Evolutionary conservation across 1,284 basidiomycete species (phyloP), one percentile per base, ranked within the genome.

Genomic region (Phlebopus sp.): DNA sequence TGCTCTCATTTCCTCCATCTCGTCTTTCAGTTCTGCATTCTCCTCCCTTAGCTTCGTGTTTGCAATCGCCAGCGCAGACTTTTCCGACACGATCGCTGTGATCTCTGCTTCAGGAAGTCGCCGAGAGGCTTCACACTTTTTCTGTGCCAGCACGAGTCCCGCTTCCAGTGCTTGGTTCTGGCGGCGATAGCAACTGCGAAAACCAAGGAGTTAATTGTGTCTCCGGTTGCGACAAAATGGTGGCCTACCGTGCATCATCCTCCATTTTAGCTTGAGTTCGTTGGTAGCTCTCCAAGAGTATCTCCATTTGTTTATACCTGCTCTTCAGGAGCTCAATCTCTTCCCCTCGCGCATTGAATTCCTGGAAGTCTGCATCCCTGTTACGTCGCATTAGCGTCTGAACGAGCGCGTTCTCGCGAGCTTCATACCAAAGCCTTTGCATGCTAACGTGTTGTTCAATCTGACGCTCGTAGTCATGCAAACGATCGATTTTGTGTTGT

Each of bases 311-410:
- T 56, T 76, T 76, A 58, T 78, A 79, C 52, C 74, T 72, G 56
- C 72, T 78, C 36, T 74, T 74, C 66, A 86, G 72, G 0, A 69
- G 56, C 36, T 76, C 69, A 5, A 89, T 71, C 51, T 82, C 71
- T 41, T 81, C 76, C 32, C 74, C 79, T 42, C 82, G 78, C 30
- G 79, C 75, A 47, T 84, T 85, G 55, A 86, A 83, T 55, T 76
- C 83, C 42, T 75, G 71, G 52, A 89, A 84, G 59, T 91, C 89
- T 15, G 72, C 70, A 52, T 88, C 84, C 83, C 89, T 91, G 55
- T 8, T 29, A 17, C 18, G 23, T 34, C 9, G 27, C 11, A 36
- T 59, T 27, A 60, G 27, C 19, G 32, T 32, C 2, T 32, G 11
- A 29, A 17, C 43, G 27, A 13, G 14, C 5, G 6, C 27, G 15